These are phyloP conservation scores for Suhomyces anneliseae DNA, from an alignment of 1,139 yeast genomes.

Conservation along the genomic window DNA sequence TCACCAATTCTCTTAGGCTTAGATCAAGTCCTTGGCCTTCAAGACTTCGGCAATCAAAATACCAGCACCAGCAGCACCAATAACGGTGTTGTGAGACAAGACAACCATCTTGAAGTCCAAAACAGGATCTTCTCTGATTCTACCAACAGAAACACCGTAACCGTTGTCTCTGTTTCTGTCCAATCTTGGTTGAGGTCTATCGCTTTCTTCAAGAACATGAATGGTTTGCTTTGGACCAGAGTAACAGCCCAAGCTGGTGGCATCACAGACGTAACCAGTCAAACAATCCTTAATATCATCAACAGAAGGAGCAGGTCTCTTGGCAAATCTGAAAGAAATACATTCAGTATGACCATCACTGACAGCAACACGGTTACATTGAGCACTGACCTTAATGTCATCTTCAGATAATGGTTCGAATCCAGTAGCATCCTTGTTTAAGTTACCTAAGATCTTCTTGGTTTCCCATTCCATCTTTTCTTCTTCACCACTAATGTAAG, in stretches of 20 bases:
- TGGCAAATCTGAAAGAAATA: slow-evolving; percentile 79
- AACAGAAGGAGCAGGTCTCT: slow-evolving; percentile 79
- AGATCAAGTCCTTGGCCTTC: slow-evolving; percentile 73
- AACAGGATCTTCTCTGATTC: slow-evolving; percentile 90
- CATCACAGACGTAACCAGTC: slow-evolving; percentile 80
- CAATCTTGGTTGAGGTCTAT: slow-evolving; percentile 97
- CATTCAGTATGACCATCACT: slow-evolving; percentile 98
- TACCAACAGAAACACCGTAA: slow-evolving; percentile 92
- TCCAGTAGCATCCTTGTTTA: slow-evolving; percentile 53
- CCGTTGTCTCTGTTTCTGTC: slow-evolving; percentile 96
- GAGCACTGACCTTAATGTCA: slow-evolving; percentile 86
- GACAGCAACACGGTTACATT: slow-evolving; percentile 95
- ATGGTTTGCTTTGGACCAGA: slow-evolving; percentile 94
- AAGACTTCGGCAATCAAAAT: slow-evolving; percentile 90
- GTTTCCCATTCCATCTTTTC: slow-evolving; percentile 99
- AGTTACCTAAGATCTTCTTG: slow-evolving; percentile 79
- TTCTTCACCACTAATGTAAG: slow-evolving; percentile 95
- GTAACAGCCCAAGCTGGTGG: slow-evolving; percentile 70
- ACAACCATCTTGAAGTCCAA: slow-evolving; percentile 95
- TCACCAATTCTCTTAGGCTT: slow-evolving; percentile 12
- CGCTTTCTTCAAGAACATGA: slow-evolving; percentile 85
- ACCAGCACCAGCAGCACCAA: slow-evolving; percentile 99
- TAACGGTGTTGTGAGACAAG: slow-evolving; percentile 91
- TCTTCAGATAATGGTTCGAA: slow-evolving; percentile 65
- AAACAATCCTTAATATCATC: slow-evolving; percentile 75